phyloP scores from a whole-genome alignment of 1,284 basidiomycete species.

The Sphagnurus paluster region DNA sequence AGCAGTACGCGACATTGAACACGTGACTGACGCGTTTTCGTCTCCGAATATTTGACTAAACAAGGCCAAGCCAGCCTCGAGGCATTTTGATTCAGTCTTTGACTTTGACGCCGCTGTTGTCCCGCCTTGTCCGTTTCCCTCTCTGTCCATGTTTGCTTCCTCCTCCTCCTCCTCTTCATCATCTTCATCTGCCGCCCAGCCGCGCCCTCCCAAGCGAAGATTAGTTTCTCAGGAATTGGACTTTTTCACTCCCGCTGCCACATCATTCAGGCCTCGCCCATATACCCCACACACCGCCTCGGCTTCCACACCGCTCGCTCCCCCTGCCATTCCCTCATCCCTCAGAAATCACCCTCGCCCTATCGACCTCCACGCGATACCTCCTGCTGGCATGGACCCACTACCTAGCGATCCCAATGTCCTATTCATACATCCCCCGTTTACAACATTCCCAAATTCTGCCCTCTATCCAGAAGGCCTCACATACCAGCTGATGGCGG shows the following conservation, averaged over 20 bases:
- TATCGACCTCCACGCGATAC: constrained; percentile 41
- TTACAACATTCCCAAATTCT: constrained; percentile 60
- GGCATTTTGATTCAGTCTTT: constrained; percentile 3
- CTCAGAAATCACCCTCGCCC: constrained; percentile 28
- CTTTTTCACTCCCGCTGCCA: constrained; percentile 59
- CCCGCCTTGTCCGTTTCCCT: neutral
- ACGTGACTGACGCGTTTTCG: constrained; percentile 38
- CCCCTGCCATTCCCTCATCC: constrained; percentile 22
- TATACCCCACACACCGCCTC: constrained; percentile 44
- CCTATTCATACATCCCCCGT: constrained; percentile 72
- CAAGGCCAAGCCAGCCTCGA: constrained; percentile 19
- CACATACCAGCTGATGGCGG: constrained; percentile 65
- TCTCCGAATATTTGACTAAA: constrained; percentile 34
- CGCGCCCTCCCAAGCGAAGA: constrained; percentile 49
- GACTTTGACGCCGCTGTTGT: constrained; percentile 2
- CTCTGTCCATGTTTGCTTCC: constrained; percentile 16
- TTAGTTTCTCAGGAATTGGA: constrained; percentile 45
- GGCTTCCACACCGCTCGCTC: constrained; percentile 17
- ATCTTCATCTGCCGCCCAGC: too few species aligned
- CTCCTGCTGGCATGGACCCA: constrained; percentile 64
- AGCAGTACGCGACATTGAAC: constrained; percentile 18
- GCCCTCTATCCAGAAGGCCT: constrained; percentile 64
- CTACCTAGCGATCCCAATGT: constrained; percentile 57
- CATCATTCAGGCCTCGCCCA: constrained; percentile 60
- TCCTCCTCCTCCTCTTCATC: constrained; percentile 20